Evolutionary conservation across 176 grass and related monocot genomes (phyloP), one percentile per base, ranked within the genome.

Genomic region (Oryza nivara): DNA sequence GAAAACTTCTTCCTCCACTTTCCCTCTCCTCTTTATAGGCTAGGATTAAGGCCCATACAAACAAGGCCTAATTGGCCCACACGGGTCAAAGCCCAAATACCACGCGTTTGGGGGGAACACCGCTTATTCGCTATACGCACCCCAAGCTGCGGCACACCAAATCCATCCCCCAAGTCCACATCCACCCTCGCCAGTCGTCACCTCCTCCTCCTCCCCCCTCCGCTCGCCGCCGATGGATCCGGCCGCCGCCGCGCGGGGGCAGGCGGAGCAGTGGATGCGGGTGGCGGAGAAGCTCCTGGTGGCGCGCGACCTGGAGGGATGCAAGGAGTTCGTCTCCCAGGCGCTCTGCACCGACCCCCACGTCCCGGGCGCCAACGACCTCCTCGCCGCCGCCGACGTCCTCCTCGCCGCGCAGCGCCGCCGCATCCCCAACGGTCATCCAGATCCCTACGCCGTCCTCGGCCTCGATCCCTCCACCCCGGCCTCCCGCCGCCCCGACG

Each of bases 391-490:
- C 20, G 87, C 91, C 52, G 66, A 86, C 48, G 83, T 89, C 64
- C 85, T 98, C 61, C 87, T 91, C 49, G 85, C 92, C 3, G 77
- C 88, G 26, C 52, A 94, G 78, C 68, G 61, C 12, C 83, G 20
- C 34, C 89, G 81, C 68, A 73, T 78, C 22, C 78, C 84, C 51
- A 92, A 68, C 76, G 80, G 85, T n/a, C 74, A 85, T 32, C 79
- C 87, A 35, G 83, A 98, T 73, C 92, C 86, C 64, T 98, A 98
- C 83, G 87, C 80, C 7, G 68, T 95, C 11, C 92, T 98, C 11
- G 87, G 85, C n/a, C 47, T 98, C 51, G 92, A 97, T 49, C 75
- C 90, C 9, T 44, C 82, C 11, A 78, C 9, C 51, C 83, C 88
- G 6, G 77, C 82, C 25, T 78, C 78, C 13, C 89, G 91, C 26